Evolutionary conservation across 768 basidiomycete genomes (phyloP).

Genomic region (Phlebiopsis flavidoalba): DNA sequence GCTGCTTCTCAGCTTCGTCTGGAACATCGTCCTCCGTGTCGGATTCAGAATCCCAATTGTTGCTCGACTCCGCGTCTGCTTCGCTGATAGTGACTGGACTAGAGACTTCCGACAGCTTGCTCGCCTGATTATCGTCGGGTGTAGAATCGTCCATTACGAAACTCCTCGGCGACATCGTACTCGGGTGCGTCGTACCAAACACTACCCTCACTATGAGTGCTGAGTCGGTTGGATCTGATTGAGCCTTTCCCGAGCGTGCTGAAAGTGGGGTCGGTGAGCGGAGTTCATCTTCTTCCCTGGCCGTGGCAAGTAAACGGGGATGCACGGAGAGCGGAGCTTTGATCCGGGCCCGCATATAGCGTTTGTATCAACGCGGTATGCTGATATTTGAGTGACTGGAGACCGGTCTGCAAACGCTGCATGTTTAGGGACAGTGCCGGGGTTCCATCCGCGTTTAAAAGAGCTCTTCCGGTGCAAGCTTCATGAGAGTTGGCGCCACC

Average conservation of each 20-base stretch:
- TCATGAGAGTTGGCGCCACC: conserved; percentile 5
- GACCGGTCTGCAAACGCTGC: conserved; percentile 41
- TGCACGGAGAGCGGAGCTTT: conserved; percentile 18
- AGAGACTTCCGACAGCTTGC: conserved; percentile 11
- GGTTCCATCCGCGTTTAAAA: conserved; percentile 16
- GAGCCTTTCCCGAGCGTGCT: conserved; percentile 12
- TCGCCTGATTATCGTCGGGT: conserved; percentile 28
- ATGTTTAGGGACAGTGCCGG: conserved; percentile 18
- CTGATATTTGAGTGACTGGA: conserved; percentile 56
- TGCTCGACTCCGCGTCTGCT: conserved; percentile 32
- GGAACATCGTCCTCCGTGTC: conserved; percentile 38
- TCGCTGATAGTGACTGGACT: conserved; percentile 19
- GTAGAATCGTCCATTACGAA: conserved; percentile 39
- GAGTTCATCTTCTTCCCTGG: conserved; percentile 35
- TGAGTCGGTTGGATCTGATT: conserved; percentile 12
- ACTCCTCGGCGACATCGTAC: conserved; percentile 64
- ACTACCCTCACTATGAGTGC: conserved; percentile 25
- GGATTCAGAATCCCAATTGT: conserved; percentile 43
- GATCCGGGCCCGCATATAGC: conserved; percentile 16
- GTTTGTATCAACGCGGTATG: conserved; percentile 44
- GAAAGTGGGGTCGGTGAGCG: conserved; percentile 11
- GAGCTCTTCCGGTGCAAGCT: conserved; percentile 9
- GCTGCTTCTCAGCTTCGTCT: neutral
- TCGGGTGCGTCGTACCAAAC: conserved; percentile 81
- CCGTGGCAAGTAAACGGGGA: conserved; percentile 38